Evolutionary conservation across 1,139 yeast species (phyloP), one percentile per base, ranked within the genome.

Genomic region (Suhomyces atakaporum): DNA sequence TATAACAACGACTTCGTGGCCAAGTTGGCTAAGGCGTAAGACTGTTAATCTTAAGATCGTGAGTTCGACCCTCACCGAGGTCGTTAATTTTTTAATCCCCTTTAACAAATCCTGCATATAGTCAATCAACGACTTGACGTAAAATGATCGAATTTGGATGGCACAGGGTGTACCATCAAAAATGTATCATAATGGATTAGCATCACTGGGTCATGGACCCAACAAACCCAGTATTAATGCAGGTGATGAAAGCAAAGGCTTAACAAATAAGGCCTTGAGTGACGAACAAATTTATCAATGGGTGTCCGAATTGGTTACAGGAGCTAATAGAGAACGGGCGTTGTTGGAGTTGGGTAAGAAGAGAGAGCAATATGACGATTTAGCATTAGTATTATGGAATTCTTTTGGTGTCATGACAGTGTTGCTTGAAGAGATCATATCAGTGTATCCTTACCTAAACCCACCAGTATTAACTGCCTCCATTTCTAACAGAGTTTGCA

Each of bases 371-470:
- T 90, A 87, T 56, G 97, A 89, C 41, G 97, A 92, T 56, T 73
- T 92, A 46, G 97, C 98, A 1, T 65, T 89, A 29, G 95, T 90
- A 5, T 69, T 92, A 42, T 92, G 98, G 98, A 84, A 92, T 51
- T 86, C 97, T 4, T 90, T 84, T 63, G 98, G 97, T 16, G 97
- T 90, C 12, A 89, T 92, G 95, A 84, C 97, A 1, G 85, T 90
- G 11, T 67, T 92, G 32, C 63, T 92, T 44, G 95, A 88, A 58
- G 98, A 92, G 57, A 89, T 92, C 38, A 81, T 89, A 31, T 75
- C 88, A 4, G 96, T 90, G 3, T 92, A 92, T 56, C 96, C 97
- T 12, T 74, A 83, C 54, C 69, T 92, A 43, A 84, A 86, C 30
- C 97, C 97, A 10, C 96, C 96, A 22, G 81, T 78, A 32, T 73